These are phyloP conservation scores for Colletotrichum magnum DNA, from an alignment of 2,329 filamentous ascomycete species.

Conservation along the genomic window DNA sequence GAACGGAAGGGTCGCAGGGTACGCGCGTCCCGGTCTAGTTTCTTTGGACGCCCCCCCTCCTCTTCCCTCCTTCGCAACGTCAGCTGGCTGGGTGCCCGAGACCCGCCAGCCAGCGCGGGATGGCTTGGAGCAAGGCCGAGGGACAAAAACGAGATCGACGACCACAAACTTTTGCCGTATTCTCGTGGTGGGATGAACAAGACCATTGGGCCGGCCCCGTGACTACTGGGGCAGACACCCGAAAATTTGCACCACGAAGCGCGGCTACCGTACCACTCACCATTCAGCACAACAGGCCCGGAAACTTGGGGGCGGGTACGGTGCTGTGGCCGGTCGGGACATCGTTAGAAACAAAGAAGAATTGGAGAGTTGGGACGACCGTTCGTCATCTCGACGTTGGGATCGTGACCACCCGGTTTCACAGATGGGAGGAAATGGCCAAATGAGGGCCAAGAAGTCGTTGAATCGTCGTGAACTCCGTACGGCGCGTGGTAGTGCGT, in stretches of 20 bases:
- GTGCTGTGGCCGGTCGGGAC: slow-evolving; percentile 14
- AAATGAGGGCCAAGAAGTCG: slow-evolving; percentile 28
- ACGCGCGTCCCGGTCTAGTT: slow-evolving; percentile 37
- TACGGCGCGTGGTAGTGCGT: slow-evolving; percentile 4
- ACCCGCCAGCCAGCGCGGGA: slow-evolving; percentile 29
- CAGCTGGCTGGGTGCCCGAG: slow-evolving; percentile 27
- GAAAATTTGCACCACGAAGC: slow-evolving; percentile 4
- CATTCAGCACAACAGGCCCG: slow-evolving; percentile 7
- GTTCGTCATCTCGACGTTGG: slow-evolving; percentile 31
- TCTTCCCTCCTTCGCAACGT: slow-evolving; percentile 22
- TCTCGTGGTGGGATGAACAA: neutral
- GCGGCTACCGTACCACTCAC: slow-evolving; percentile 18
- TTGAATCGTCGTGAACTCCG: neutral
- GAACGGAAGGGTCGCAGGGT: slow-evolving; percentile 30
- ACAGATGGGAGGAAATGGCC: slow-evolving; percentile 24
- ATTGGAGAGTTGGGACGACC: slow-evolving; percentile 8
- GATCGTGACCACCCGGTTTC: slow-evolving; percentile 24
- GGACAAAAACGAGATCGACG: slow-evolving; percentile 17
- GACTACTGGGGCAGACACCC: neutral
- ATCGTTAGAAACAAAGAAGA: slow-evolving; percentile 9
- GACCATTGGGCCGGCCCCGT: slow-evolving; percentile 1
- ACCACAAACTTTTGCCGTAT: slow-evolving; percentile 8
- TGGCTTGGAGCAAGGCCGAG: slow-evolving; percentile 5
- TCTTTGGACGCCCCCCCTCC: slow-evolving; percentile 11
- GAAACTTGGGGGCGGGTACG: slow-evolving; percentile 32